phyloP scores from a whole-genome alignment of 163 green algal species.

The Chlorella variabilis region DNA sequence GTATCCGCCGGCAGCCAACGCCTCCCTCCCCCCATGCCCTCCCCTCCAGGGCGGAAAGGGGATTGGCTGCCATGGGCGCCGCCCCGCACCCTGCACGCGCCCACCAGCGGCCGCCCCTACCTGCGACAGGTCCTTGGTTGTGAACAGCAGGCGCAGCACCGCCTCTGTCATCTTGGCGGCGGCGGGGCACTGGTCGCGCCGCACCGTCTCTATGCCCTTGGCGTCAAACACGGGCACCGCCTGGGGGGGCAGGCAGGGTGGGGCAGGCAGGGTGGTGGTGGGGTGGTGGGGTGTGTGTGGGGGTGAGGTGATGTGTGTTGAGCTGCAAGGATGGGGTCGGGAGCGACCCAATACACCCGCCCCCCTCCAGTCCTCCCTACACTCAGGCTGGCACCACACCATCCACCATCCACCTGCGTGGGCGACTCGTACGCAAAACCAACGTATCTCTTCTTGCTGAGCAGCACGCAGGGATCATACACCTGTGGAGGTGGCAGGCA shows the following conservation, averaged over 20 bases:
- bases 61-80: too few relatives aligned
- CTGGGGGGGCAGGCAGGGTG: conserved; percentile 18
- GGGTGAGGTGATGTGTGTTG: background rate
- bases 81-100: too few relatives aligned
- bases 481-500: conserved; percentile 52
- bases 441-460: conserved; percentile 99
- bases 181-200: conserved; percentile 91
- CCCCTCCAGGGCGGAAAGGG: too few relatives aligned
- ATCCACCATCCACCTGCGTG: conserved; percentile 43
- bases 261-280: background rate
- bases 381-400: too few relatives aligned
- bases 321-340: too few relatives aligned
- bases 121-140: conserved; percentile 56
- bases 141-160: conserved; percentile 89
- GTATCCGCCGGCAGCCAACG: too few relatives aligned
- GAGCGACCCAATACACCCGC: too few relatives aligned
- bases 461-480: conserved; percentile 90
- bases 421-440: conserved; percentile 85
- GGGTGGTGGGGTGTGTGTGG: background rate
- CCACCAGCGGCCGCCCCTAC: background rate
- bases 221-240: conserved; percentile 84
- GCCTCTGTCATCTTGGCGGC: conserved; percentile 92
- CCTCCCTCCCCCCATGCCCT: too few relatives aligned
- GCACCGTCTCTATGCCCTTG: conserved; percentile 98
- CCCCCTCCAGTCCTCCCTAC: too few relatives aligned